Evolutionary conservation across 108 stramenopile species (phyloP), one percentile per base, ranked within the genome.

Genomic region (Aureococcus anophagefferens): DNA sequence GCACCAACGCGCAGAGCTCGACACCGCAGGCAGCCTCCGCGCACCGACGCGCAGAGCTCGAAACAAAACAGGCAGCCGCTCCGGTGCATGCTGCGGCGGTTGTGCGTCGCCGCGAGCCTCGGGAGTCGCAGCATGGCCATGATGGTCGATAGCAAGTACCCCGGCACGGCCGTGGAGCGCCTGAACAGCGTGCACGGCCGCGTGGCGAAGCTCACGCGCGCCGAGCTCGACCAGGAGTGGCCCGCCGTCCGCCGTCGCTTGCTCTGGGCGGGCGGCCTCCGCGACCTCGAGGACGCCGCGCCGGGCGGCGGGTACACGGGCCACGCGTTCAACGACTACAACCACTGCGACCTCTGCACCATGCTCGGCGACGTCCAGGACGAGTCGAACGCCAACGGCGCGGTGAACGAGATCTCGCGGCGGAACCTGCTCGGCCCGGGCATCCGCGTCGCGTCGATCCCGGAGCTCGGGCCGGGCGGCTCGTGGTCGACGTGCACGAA

Each of bases 291-390:
- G 15, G 62, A 83, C 74, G 86, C 85, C 0, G 62, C 68, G 35
- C 93, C 93, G 3, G 93, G 93, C 34, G 75, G 85, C 65, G 93
- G 93, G 44, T 59, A 44, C 74, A 94, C 93, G 32, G 93, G 93
- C 0, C 93, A 94, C 71, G 79, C 81, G 29, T 94, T 94, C 81
- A 91, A 92, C 59, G 93, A 94, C 76, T 92, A 70, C 71, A 94
- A 94, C 72, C 93, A 94, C 74, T 89, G 90, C 33, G 93, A 94
- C 77, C 79, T 94, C 70, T 91, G 90, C 5, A 83, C 88, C 44
- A 94, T 94, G 91, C 76, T 76, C 44, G 91, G 89, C 66, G 71
- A 83, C 28, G 76, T 75, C 3, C 75, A 87, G 1, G 87, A 90
- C 66, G 90, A 88, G 72, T 69, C 86, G 70, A 90, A 94, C 68